phyloP scores from a whole-genome alignment of 2,329 filamentous ascomycete species.

The Verticillium nonalfalfae region DNA sequence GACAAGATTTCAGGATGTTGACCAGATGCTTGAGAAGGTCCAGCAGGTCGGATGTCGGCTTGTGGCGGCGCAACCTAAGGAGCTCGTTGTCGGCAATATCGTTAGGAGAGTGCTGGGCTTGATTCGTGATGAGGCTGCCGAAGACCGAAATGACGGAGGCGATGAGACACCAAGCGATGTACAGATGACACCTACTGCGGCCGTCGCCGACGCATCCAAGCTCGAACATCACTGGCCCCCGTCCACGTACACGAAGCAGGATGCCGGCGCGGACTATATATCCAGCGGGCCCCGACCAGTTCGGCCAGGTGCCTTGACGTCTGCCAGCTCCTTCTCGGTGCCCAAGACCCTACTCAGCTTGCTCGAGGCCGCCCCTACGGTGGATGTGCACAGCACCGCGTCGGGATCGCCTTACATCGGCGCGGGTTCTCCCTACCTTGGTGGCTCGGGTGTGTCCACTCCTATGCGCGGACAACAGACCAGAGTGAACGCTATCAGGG shows the following conservation, averaged over 20 bases:
- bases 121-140: slow-evolving; percentile 84
- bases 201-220: slow-evolving; percentile 22
- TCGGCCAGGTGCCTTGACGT: slow-evolving; percentile 56
- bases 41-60: slow-evolving; percentile 72
- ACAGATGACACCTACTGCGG: slow-evolving; percentile 30
- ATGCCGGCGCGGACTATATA: slow-evolving; percentile 17
- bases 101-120: slow-evolving; percentile 83
- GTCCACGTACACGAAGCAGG: slow-evolving; percentile 26
- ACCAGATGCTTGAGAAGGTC: slow-evolving; percentile 73
- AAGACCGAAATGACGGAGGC: slow-evolving; percentile 59
- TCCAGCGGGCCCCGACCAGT: slow-evolving; percentile 12
- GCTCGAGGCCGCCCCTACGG: slow-evolving; percentile 59
- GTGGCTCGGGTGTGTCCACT: slow-evolving; percentile 42
- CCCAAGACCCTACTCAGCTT: slow-evolving; percentile 83
- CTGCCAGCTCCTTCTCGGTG: slow-evolving; percentile 58
- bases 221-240: slow-evolving; percentile 22
- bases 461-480: slow-evolving; percentile 31
- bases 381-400: neutral
- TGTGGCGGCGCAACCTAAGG: slow-evolving; percentile 77
- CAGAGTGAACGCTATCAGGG: slow-evolving; percentile 65
- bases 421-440: slow-evolving; percentile 35
- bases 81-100: slow-evolving; percentile 92
- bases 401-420: slow-evolving; percentile 29
- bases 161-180: slow-evolving; percentile 52
- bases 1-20: slow-evolving; percentile 71